Evolutionary conservation across 768 basidiomycete genomes (phyloP), one percentile per base, ranked within the genome.

Genomic region (Kwoniella dendrophila): DNA sequence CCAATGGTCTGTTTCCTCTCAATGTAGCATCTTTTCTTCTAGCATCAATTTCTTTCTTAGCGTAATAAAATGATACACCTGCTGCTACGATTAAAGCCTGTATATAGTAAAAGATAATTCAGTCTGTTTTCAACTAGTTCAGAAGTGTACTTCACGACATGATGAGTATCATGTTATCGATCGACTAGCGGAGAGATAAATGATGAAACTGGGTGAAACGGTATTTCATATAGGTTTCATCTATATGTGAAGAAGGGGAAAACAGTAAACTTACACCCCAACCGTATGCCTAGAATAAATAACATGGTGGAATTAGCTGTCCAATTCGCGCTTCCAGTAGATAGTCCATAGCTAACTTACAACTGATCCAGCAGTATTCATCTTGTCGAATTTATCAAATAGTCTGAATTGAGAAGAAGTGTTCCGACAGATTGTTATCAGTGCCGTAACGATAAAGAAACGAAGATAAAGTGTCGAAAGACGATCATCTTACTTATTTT

Each of bases 231-330:
- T n/a, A n/a, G n/a, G n/a, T n/a, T n/a, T n/a, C n/a, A n/a, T n/a
- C n/a, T n/a, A n/a, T n/a, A n/a, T n/a, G n/a, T n/a, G n/a, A n/a
- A n/a, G n/a, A n/a, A n/a, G n/a, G n/a, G n/a, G n/a, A n/a, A n/a
- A n/a, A n/a, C n/a, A n/a, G n/a, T n/a, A n/a, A n/a, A 67, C 71
- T 67, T 38, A 72, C 71, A 22, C 68, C 68, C 71, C 71, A 72
- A 4, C 71, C 71, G 58, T 72, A 72, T 20, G 60, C 68, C 71
- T 72, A n/a, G 30, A 16, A 49, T 1, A 5, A 33, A 34, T 20
- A 63, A 40, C 55, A 48, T 11, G 18, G 24, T 24, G n/a, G n/a
- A n/a, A n/a, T n/a, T n/a, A n/a, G n/a, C n/a, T n/a, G n/a, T n/a
- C 12, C 50, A 38, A n/a, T 20, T 27, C 45, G 18, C 18, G 54